These are phyloP conservation scores for Tetrahymena thermophila DNA, from an alignment of 73 alveolate species.

Conservation along the genomic window DNA sequence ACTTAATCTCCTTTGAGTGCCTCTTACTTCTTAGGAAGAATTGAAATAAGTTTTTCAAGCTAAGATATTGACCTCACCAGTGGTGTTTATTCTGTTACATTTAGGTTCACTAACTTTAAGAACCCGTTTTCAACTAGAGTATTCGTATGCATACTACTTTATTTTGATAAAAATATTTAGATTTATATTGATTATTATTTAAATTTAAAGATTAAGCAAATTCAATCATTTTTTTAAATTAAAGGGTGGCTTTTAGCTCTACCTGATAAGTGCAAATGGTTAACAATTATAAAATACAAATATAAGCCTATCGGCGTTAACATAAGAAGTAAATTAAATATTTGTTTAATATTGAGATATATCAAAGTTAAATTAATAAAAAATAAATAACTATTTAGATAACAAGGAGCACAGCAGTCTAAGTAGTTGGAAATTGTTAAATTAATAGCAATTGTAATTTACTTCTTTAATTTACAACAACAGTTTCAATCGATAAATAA, in stretches of 20 bases:
- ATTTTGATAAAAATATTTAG: background rate
- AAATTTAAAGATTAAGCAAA: background rate
- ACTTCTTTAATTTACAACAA: background rate
- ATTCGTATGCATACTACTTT: background rate
- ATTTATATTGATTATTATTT: background rate
- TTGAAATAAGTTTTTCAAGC: background rate
- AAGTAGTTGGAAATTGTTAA: background rate
- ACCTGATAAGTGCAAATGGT: background rate
- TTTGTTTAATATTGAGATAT: no score
- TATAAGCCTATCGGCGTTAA: background rate
- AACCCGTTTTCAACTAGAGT: background rate
- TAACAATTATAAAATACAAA: background rate
- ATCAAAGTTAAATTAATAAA: no score
- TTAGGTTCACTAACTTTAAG: background rate
- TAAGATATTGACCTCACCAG: background rate
- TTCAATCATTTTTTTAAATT: background rate
- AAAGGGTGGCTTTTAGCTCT: background rate
- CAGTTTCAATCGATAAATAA: background rate
- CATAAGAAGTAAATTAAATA: background rate
- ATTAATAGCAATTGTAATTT: background rate
- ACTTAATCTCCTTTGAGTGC: background rate
- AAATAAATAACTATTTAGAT: background rate
- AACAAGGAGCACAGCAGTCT: background rate
- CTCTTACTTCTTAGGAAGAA: background rate
- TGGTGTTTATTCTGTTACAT: background rate